Conservation (phyloP, 495 filamentous ascomycete species). For the Pseudoneurospora amorphoporcata region DNA sequence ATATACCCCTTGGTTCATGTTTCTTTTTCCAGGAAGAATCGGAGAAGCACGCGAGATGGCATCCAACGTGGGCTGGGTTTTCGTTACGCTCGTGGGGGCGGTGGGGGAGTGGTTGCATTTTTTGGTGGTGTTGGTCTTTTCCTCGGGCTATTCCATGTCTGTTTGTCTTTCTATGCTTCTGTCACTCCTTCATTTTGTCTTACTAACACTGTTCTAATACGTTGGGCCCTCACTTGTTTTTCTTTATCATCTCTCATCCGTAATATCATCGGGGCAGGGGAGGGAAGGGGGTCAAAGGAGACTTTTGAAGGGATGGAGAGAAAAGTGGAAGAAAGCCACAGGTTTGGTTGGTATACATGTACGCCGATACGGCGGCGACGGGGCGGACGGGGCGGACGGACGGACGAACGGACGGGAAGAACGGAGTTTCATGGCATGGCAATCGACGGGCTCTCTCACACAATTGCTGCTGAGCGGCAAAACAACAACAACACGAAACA, state of each 20-base stretch:
- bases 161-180: background rate
- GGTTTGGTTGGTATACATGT: background rate
- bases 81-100: background rate
- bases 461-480: background rate
- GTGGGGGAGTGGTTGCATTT: background rate
- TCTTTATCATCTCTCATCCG: background rate
- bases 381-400: background rate
- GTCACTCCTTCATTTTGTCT: background rate
- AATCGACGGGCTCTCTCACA: background rate
- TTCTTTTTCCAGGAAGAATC: background rate
- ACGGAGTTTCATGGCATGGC: background rate
- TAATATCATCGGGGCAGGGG: background rate
- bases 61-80: background rate
- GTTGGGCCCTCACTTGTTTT: background rate
- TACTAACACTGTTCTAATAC: background rate
- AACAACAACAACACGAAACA: background rate
- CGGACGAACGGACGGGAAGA: background rate
- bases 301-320: background rate
- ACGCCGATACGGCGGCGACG: background rate
- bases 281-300: background rate
- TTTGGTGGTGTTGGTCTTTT: background rate
- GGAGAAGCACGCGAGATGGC: background rate
- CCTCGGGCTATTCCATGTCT: background rate
- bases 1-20: background rate
- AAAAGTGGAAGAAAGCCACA: background rate